A percentile compares a stretch with the other conserved stretches of the same genome.
These are phyloP conservation scores for Penicillium nordicum DNA, from an alignment of 2,329 filamentous ascomycete genomes.

Conservation along the genomic window DNA sequence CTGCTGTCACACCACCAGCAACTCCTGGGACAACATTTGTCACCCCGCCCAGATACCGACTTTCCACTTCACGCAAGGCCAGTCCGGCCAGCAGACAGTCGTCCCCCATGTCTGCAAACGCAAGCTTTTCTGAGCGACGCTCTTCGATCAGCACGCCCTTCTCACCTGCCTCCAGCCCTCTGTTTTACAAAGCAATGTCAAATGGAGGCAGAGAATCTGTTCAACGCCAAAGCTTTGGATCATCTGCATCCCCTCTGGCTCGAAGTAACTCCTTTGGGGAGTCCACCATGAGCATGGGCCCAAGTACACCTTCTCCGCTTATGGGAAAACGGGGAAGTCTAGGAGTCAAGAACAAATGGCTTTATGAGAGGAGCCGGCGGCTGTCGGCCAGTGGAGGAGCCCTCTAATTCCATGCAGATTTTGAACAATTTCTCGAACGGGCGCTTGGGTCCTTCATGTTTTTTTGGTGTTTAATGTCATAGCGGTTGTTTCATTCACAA, in stretches of 20 bases:
- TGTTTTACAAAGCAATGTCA: constrained; percentile 66
- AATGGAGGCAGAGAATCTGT: constrained; percentile 26
- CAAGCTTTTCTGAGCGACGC: constrained; percentile 34
- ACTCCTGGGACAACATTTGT: constrained; percentile 70
- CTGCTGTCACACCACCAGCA: constrained; percentile 59
- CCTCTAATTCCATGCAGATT: constrained; percentile 23
- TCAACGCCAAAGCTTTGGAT: constrained; percentile 53
- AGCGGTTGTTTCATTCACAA: constrained; percentile 15
- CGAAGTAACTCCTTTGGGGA: constrained; percentile 36
- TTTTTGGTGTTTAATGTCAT: constrained; percentile 14
- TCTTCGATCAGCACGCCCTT: constrained; percentile 50
- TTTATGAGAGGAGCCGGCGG: constrained; percentile 72
- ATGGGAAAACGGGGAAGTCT: constrained; percentile 67
- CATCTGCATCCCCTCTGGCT: constrained; percentile 46
- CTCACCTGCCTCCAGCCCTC: constrained; percentile 52
- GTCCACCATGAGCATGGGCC: constrained; percentile 40
- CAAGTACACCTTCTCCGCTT: constrained; percentile 66
- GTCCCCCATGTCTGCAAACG: constrained; percentile 40
- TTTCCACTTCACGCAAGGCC: constrained; percentile 58
- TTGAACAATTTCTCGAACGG: constrained; percentile 8
- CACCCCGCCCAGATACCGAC: constrained; percentile 82
- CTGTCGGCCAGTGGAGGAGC: constrained; percentile 39
- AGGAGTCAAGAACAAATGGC: constrained; percentile 85
- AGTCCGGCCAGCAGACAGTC: constrained; percentile 38
- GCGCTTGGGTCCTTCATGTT: constrained; percentile 17